A percentile compares a stretch with the other conserved stretches of the same genome.
phyloP scores from a whole-genome alignment of 1,284 basidiomycete genomes.

The Trichosporon coremiiforme region DNA sequence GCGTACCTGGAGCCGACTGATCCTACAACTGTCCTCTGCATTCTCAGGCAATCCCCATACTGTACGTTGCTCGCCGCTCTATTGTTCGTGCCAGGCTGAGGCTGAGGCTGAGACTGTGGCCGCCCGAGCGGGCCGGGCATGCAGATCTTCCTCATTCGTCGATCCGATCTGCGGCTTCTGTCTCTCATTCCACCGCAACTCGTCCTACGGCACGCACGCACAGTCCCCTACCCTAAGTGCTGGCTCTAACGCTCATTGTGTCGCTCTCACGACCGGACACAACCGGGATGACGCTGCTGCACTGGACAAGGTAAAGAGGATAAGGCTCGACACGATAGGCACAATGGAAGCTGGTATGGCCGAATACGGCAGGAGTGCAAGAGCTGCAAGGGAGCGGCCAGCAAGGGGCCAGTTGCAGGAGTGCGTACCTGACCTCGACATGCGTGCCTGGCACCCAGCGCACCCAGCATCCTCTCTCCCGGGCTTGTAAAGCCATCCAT shows the following conservation, averaged over 20 bases:
- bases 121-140: not conserved
- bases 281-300: not conserved
- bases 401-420: not conserved
- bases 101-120: not conserved
- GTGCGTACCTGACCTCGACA: constrained; percentile 2
- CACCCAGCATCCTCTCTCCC: not conserved
- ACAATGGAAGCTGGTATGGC: not conserved
- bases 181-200: not conserved
- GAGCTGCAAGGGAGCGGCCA: too few relatives aligned
- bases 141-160: constrained; percentile 7
- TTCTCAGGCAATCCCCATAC: too few relatives aligned
- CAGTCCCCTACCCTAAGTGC: not conserved
- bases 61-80: too few relatives aligned
- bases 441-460: not conserved
- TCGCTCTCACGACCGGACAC: not conserved
- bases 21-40: too few relatives aligned
- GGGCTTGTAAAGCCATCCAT: not conserved
- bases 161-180: constrained; percentile 3
- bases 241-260: not conserved
- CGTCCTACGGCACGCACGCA: not conserved
- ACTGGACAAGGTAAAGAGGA: not conserved
- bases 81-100: constrained; percentile 3
- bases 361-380: not conserved
- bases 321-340: not conserved
- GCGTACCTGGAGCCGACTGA: not conserved